Percentiles rank a stretch among this genome's conserved stretches.
These are phyloP conservation scores for Nakataea oryzae DNA, from an alignment of 2,329 filamentous ascomycete species.

Conservation along the genomic window DNA sequence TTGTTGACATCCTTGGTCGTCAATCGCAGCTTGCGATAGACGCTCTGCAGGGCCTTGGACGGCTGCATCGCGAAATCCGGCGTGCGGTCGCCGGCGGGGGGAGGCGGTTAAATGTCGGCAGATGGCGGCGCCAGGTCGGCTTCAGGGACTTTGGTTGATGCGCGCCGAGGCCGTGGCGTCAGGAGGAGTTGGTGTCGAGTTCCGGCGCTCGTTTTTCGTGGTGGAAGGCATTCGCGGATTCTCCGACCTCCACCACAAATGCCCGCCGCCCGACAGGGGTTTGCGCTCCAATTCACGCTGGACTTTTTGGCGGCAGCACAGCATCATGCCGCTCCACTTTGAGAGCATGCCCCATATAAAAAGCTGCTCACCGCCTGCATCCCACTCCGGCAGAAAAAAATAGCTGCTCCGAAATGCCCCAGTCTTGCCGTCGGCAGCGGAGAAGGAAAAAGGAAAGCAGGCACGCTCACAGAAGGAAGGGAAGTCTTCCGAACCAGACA, in stretches of 20 bases:
- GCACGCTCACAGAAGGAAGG: neutral
- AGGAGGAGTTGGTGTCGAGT: neutral
- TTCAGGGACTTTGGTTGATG: neutral
- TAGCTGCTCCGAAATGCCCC: neutral
- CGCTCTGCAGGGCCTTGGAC: slow-evolving; percentile 54
- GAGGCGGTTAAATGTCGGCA: neutral
- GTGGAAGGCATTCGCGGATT: neutral
- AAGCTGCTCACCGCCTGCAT: slow-evolving; percentile 9
- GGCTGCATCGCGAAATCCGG: slow-evolving; percentile 47
- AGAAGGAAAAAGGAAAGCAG: slow-evolving; percentile 5
- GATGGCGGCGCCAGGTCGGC: neutral
- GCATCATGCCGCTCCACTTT: neutral
- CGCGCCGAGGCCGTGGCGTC: neutral
- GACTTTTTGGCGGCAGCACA: neutral
- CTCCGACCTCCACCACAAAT: too few relatives aligned
- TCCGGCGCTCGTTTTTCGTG: neutral
- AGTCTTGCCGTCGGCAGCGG: neutral
- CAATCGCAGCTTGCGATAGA: slow-evolving; percentile 65
- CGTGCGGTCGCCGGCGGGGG: neutral
- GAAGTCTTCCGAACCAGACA: neutral
- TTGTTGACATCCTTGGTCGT: slow-evolving; percentile 90
- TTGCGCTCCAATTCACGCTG: neutral
- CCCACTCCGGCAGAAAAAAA: slow-evolving; percentile 11
- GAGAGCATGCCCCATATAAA: neutral
- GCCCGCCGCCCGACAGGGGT: neutral